A percentile compares a stretch with the other conserved stretches of the same genome.
phyloP scores from a whole-genome alignment of 2,329 filamentous ascomycete genomes.

The Cladophialophora carrionii region DNA sequence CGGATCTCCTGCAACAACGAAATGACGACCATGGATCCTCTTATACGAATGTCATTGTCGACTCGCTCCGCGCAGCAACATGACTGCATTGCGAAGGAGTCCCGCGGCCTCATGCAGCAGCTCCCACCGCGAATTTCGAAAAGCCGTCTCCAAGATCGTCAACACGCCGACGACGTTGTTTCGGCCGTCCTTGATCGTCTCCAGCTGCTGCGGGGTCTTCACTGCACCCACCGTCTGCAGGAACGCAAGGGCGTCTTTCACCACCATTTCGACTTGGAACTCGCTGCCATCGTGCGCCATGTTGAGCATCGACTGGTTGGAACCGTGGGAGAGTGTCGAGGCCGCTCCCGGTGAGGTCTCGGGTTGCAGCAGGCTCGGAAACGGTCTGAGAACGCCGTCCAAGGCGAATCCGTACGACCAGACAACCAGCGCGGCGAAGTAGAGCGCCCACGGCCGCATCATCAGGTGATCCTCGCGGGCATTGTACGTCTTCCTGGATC shows the following conservation, averaged over 20 bases:
- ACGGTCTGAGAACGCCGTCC: constrained; percentile 70
- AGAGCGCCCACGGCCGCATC: constrained; percentile 94
- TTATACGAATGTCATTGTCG: constrained; percentile 10
- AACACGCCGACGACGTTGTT: constrained; percentile 82
- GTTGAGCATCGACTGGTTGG: constrained; percentile 29
- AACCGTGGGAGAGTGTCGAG: constrained; percentile 25
- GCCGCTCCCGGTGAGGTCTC: constrained; percentile 22
- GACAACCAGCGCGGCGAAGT: constrained; percentile 86
- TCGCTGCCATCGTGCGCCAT: constrained; percentile 30
- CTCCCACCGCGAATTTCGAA: constrained; percentile 85
- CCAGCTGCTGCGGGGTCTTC: constrained; percentile 74
- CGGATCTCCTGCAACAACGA: not conserved
- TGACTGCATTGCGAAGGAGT: constrained; percentile 77
- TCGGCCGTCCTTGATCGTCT: constrained; percentile 67
- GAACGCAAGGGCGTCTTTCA: constrained; percentile 77
- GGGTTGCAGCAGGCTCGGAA: constrained; percentile 39
- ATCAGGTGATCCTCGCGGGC: constrained; percentile 86
- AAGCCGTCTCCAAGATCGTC: constrained; percentile 77
- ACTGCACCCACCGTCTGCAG: constrained; percentile 74
- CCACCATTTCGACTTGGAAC: constrained; percentile 59
- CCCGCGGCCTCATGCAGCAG: constrained; percentile 83
- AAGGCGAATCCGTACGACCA: constrained; percentile 93
- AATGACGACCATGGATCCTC: constrained; percentile 3
- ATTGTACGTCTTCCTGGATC: constrained; percentile 63
- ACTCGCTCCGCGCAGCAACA: constrained; percentile 31